Percentiles rank a stretch among this genome's conserved stretches.
phyloP scores from a whole-genome alignment of 257 asterid species.

The Capsicum pubescens region DNA sequence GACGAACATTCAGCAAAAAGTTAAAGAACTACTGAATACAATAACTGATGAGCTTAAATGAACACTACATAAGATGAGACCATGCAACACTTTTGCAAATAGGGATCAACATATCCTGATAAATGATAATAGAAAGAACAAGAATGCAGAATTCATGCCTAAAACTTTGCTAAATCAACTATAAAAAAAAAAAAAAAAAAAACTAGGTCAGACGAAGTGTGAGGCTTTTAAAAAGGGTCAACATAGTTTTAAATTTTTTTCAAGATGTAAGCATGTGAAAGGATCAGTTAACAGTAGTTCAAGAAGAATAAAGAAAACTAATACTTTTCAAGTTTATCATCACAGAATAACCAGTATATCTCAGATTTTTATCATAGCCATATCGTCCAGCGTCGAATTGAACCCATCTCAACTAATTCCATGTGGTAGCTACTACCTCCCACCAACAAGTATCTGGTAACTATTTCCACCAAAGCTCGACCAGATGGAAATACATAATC shows the following conservation, averaged over 20 bases:
- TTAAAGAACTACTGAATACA: slow-evolving; percentile 5
- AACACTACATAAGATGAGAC: not conserved
- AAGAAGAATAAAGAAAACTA: not conserved
- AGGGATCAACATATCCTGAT: slow-evolving; percentile 8
- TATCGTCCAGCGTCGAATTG: not conserved
- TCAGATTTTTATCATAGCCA: not conserved
- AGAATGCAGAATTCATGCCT: not conserved
- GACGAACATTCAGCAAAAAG: not conserved
- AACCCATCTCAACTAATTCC: not conserved
- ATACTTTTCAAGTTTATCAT: not conserved
- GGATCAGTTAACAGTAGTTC: not conserved
- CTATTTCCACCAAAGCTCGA: not conserved
- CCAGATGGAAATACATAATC: not conserved
- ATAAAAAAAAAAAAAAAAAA: not conserved
- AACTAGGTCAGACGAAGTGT: not conserved
- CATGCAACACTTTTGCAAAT: not conserved
- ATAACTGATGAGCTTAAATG: not conserved
- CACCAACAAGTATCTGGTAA: not conserved
- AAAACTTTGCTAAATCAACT: not conserved
- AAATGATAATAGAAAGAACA: not conserved
- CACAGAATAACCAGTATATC: not conserved
- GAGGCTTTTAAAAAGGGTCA: not conserved
- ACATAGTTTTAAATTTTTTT: not conserved
- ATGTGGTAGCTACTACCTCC: not conserved
- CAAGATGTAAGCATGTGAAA: not conserved